A percentile compares a stretch with the other conserved stretches of the same genome.
phyloP scores from a whole-genome alignment of 331 rosid species.

The Dryas integrifolia region DNA sequence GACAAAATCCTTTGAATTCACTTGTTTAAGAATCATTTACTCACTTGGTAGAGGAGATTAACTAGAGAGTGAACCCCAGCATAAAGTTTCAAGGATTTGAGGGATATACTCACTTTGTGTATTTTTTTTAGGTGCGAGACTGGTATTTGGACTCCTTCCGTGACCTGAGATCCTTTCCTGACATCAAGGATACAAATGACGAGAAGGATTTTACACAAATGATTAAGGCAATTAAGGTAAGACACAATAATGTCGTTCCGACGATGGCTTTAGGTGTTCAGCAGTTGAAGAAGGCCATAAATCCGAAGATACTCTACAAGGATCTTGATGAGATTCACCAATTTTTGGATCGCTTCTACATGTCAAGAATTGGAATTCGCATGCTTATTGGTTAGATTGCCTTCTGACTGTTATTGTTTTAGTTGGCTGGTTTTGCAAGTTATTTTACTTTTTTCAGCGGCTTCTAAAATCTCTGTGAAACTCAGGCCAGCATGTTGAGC shows the following conservation, averaged over 20 bases:
- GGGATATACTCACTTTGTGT: constrained; percentile 1
- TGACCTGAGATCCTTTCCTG: constrained; percentile 70
- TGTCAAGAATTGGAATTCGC: constrained; percentile 92
- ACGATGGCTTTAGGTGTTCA: constrained; percentile 94
- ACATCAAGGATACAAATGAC: constrained; percentile 56
- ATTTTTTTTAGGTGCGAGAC: constrained; percentile 61
- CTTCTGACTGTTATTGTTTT: constrained; percentile 12
- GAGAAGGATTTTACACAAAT: constrained; percentile 73
- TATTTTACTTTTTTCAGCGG: neutral
- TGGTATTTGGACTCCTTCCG: constrained; percentile 92
- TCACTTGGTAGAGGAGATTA: neutral
- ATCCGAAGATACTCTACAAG: constrained; percentile 38
- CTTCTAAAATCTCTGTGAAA: constrained; percentile 27
- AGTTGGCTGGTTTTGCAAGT: constrained; percentile 11
- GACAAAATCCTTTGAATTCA: too few species aligned
- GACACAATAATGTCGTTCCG: constrained; percentile 93
- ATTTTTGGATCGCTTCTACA: constrained; percentile 82
- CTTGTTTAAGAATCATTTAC: neutral
- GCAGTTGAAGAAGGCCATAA: constrained; percentile 68
- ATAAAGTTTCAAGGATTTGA: constrained; percentile 1
- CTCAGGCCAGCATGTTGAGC: constrained; percentile 91
- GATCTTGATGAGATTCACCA: constrained; percentile 75
- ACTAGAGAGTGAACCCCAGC: neutral
- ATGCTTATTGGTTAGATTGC: constrained; percentile 75
- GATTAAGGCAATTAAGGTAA: constrained; percentile 85